Evolutionary conservation across 768 basidiomycete species (phyloP), one percentile per base, ranked within the genome.

Genomic region (Podaxis sp.): DNA sequence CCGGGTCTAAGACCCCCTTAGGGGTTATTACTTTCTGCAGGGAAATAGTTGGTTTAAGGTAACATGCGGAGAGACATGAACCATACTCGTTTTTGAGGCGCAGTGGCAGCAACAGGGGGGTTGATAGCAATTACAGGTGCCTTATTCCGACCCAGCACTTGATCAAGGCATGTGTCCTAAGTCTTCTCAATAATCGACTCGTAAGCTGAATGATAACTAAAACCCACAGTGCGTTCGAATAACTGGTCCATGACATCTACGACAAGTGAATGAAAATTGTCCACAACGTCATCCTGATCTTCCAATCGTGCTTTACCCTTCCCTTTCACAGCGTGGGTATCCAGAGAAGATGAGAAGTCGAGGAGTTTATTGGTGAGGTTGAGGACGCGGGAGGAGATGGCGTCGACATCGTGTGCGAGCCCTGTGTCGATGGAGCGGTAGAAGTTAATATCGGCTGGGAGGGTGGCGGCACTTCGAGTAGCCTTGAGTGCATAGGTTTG

Each of bases 241-340:
- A 98, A 73, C 52, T 84, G 82, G 71, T 99, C 96, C 81, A 96
- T 84, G 0, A 86, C 79, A 70, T 95, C 93, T n/a, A 93, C 89
- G 2, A 96, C 82, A 22, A 85, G 74, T 17, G 85, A 79, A 66
- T 90, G 84, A 72, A 95, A 96, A 66, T 85, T 86, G 72, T 97
- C 96, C 36, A 92, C 75, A 2, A 96, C 83, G 75, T 95, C 91
- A 68, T 97, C 94, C 69, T 91, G 84, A 60, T 78, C 84, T 60
- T 82, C 79, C 57, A 90, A 68, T 68, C 79, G 82, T 19, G 75
- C 78, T 69, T 87, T 87, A 28, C 82, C 84, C 72, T 87, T 87
- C 30, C 76, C 75, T 55, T 75, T 76, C 30, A 67, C 36, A 67
- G 68, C 53, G 2, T 70, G 68, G 53, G 75, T 46, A 68, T 79